phyloP scores from a whole-genome alignment of 2,329 filamentous ascomycete species.

The Microcyclospora pomicola region DNA sequence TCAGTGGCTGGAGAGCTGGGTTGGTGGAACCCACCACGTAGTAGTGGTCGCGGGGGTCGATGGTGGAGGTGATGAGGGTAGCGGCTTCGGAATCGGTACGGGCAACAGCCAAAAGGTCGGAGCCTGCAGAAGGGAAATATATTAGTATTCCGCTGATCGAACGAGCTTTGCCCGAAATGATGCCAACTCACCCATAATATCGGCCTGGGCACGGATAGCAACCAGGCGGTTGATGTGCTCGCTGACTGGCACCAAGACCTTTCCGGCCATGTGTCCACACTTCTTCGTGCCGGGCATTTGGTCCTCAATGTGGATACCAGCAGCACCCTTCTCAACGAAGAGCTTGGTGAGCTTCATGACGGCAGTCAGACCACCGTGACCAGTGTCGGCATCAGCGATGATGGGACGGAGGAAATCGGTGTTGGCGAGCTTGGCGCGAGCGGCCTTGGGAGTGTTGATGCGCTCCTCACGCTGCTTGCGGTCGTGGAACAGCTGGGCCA shows the following conservation, averaged over 20 bases:
- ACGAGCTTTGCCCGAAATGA: not conserved
- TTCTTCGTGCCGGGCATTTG: conserved; percentile 98
- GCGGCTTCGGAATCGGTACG: conserved; percentile 96
- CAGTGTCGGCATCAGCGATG: conserved; percentile 92
- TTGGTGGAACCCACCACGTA: conserved; percentile 90
- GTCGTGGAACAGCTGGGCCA: conserved; percentile 98
- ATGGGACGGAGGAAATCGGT: conserved; percentile 92
- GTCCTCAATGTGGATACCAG: conserved; percentile 97
- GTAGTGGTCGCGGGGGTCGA: conserved; percentile 85
- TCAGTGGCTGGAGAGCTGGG: conserved; percentile 65
- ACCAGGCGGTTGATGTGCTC: conserved; percentile 98
- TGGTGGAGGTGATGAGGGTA: conserved; percentile 90
- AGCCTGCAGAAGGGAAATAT: conserved; percentile 33
- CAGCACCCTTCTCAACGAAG: conserved; percentile 90
- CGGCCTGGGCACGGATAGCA: conserved; percentile 90
- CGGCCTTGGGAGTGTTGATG: conserved; percentile 56
- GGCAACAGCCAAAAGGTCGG: conserved; percentile 78
- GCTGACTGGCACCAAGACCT: conserved; percentile 89
- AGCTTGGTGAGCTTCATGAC: conserved; percentile 99
- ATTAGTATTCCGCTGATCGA: not conserved
- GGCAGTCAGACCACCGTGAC: conserved; percentile 92
- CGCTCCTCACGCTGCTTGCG: conserved; percentile 97
- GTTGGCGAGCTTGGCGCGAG: conserved; percentile 62
- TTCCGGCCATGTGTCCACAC: conserved; percentile 98
- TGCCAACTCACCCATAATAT: conserved; percentile 72